Evolutionary conservation across 768 basidiomycete species (phyloP), one percentile per base, ranked within the genome.

Genomic region (Crepidotus variabilis): DNA sequence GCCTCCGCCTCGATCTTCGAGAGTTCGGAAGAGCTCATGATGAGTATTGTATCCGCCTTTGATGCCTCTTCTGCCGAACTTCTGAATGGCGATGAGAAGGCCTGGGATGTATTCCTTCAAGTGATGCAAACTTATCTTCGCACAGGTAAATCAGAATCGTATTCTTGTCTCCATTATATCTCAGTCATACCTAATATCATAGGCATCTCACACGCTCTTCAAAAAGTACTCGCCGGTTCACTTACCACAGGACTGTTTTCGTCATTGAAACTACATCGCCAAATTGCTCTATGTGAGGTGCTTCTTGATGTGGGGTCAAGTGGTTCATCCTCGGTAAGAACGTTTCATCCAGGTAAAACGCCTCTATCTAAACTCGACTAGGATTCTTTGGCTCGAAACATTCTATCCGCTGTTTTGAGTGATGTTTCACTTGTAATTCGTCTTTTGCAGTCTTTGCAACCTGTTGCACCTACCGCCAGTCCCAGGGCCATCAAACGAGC

Each of bases 401-500:
- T 86, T 5, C 72, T 92, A 5, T 71, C 74, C 8, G 71, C 67
- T 32, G 60, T 85, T 11, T 63, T 88, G 1, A 57, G 69, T 1
- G 84, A 87, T n/a, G 74, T 79, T 1, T 59, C 73, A 0, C 67
- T 90, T 34, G 79, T 88, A 8, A 60, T 78, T 11, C 76, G 76
- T 23, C 72, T 92, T 14, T 72, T 91, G 6, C 63, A 70, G 18
- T 62, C 65, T 8, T 71, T 87, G 24, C 80, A 79, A 55, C 86
- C 84, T 2, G 63, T 65, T 18, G 67, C 73, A 2, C 63, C 66
- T 20, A 76, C 76, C 20, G 63, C 66, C 5, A 71, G 71, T 13
- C 72, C 79, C 8, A 83, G 83, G 13, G 79, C 81, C 1, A 76
- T 73, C 47, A 94, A 94, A 71, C 81, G 89, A 18, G 74, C 77